Conservation (phyloP, 2,329 filamentous ascomycete species). For the Sporothrix globosa region DNA sequence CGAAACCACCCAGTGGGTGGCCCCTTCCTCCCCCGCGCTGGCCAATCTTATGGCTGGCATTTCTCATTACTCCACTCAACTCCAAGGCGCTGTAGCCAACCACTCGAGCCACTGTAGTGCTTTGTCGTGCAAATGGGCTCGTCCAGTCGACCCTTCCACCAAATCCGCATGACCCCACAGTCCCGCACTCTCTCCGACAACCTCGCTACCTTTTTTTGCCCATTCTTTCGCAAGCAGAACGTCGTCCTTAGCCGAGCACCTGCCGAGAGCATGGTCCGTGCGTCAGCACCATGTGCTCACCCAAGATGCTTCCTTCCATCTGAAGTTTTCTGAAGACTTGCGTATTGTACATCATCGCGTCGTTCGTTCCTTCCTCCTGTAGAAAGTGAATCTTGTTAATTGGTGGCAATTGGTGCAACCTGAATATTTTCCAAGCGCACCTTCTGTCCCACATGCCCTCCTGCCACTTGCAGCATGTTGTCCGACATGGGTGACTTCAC, state of each 20-base stretch:
- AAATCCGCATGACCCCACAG: constrained; percentile 3
- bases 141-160: neutral
- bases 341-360: neutral
- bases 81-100: constrained; percentile 8
- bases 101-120: constrained; percentile 17
- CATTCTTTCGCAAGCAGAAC: neutral
- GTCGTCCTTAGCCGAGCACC: constrained; percentile 32
- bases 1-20: constrained; percentile 1
- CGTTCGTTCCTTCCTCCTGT: neutral
- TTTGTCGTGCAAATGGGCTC: constrained; percentile 9
- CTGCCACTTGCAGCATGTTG: constrained; percentile 19
- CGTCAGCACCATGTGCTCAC: constrained; percentile 21
- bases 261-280: constrained; percentile 32
- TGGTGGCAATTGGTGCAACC: neutral
- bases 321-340: neutral
- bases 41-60: constrained; percentile 36
- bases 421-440: neutral
- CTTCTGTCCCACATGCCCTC: neutral
- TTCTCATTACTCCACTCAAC: constrained; percentile 36
- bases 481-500: neutral
- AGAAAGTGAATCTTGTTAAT: neutral
- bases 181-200: constrained; percentile 18
- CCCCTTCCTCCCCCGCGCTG: constrained; percentile 17
- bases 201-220: constrained; percentile 21
- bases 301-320: constrained; percentile 6